phyloP scores from a whole-genome alignment of 441 rosid genomes.

The Theobroma grandiflorum region DNA sequence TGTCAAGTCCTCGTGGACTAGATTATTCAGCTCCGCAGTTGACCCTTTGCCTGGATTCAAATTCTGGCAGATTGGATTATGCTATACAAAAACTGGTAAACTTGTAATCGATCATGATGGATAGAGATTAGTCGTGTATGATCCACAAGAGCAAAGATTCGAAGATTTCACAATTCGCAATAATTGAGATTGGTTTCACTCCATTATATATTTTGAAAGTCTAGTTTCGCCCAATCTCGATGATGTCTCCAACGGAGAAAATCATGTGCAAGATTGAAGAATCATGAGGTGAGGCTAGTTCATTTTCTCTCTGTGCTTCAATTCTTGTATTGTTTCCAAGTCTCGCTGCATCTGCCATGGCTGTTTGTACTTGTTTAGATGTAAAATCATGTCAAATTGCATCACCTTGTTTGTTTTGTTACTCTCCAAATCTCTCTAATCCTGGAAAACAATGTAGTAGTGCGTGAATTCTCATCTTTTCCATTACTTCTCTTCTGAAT shows the following conservation, averaged over 20 bases:
- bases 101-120: background rate
- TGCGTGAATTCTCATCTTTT: no score
- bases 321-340: no score
- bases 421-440: no score
- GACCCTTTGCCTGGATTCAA: background rate
- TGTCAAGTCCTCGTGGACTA: background rate
- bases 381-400: no score
- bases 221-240: background rate
- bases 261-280: no score
- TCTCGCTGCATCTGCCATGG: no score
- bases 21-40: background rate
- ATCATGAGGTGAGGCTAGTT: background rate
- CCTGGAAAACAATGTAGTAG: no score
- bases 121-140: background rate
- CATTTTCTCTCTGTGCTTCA: background rate
- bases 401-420: no score
- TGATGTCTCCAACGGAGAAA: background rate
- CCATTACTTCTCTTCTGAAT: no score
- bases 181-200: background rate
- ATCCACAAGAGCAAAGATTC: background rate
- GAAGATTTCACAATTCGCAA: background rate
- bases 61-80: background rate
- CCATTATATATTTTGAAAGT: background rate
- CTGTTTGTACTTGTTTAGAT: no score
- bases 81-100: background rate